Evolutionary conservation across 2,329 filamentous ascomycete genomes (phyloP).

Genomic region (Leptosphaerulina australis): DNA sequence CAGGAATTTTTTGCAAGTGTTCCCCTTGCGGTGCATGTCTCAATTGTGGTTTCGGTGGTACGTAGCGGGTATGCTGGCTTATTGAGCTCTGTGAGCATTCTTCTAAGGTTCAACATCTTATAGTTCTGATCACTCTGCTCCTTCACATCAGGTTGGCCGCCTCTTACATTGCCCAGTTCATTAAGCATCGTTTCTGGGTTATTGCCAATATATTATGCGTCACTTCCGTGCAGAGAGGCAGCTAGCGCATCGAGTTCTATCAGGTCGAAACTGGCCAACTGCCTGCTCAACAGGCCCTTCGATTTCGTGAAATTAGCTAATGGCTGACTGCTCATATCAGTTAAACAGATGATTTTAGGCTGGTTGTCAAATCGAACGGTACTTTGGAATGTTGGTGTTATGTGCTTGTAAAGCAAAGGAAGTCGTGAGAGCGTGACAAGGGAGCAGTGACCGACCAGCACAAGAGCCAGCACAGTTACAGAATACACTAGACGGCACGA

Average conservation of each 20-base stretch:
- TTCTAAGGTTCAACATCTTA: not conserved
- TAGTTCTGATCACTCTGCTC: too few relatives aligned
- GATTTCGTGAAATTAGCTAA: not conserved
- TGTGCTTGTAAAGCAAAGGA: not conserved
- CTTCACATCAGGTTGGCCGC: too few relatives aligned
- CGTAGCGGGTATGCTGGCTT: not conserved
- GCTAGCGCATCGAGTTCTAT: not conserved
- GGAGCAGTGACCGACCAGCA: not conserved
- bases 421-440: not conserved
- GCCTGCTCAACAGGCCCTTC: constrained; percentile 18
- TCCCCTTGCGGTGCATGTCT: too few relatives aligned
- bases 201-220: not conserved
- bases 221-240: not conserved
- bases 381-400: not conserved
- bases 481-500: not conserved
- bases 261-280: constrained; percentile 24
- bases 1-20: not conserved
- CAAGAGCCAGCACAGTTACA: too few relatives aligned
- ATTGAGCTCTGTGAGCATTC: constrained; percentile 17
- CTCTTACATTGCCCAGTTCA: not conserved
- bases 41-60: too few relatives aligned
- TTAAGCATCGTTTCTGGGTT: constrained; percentile 5
- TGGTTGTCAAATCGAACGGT: not conserved
- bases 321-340: constrained; percentile 1
- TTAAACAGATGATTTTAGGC: not conserved